Conservation (phyloP, 306 rosid genomes). For the Trifolium repens region DNA sequence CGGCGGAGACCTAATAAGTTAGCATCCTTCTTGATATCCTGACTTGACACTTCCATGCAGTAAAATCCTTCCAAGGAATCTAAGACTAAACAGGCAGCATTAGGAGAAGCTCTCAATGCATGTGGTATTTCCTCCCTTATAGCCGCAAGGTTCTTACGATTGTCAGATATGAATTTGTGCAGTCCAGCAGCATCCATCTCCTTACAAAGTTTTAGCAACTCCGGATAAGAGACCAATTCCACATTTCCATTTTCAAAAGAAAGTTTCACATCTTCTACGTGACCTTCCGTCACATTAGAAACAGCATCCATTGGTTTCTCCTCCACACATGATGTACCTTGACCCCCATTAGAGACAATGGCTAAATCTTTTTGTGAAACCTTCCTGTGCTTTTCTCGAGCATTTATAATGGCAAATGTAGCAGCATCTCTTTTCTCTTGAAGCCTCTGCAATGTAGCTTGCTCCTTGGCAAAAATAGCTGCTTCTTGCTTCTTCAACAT, state of each 20-base stretch:
- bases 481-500: constrained; percentile 76
- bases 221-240: constrained; percentile 71
- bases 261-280: constrained; percentile 52
- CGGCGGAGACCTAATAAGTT: constrained; percentile 90
- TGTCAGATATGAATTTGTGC: constrained; percentile 92
- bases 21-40: constrained; percentile 91
- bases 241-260: constrained; percentile 49
- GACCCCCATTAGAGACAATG: constrained; percentile 51
- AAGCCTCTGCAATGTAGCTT: constrained; percentile 70
- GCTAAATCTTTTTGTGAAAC: constrained; percentile 57
- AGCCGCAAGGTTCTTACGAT: constrained; percentile 92
- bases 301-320: constrained; percentile 64
- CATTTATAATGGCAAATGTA: constrained; percentile 64
- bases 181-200: constrained; percentile 93
- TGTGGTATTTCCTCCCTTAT: constrained; percentile 88
- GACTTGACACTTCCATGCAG: constrained; percentile 60
- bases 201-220: constrained; percentile 70
- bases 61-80: constrained; percentile 91
- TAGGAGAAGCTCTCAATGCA: constrained; percentile 79
- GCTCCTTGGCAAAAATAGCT: constrained; percentile 78
- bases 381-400: constrained; percentile 80
- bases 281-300: constrained; percentile 57
- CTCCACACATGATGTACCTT: constrained; percentile 49
- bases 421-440: constrained; percentile 94
- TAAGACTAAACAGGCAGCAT: constrained; percentile 82